These are phyloP conservation scores for Tardiomyces blankii DNA, from an alignment of 1,139 yeast genomes.

Conservation along the genomic window DNA sequence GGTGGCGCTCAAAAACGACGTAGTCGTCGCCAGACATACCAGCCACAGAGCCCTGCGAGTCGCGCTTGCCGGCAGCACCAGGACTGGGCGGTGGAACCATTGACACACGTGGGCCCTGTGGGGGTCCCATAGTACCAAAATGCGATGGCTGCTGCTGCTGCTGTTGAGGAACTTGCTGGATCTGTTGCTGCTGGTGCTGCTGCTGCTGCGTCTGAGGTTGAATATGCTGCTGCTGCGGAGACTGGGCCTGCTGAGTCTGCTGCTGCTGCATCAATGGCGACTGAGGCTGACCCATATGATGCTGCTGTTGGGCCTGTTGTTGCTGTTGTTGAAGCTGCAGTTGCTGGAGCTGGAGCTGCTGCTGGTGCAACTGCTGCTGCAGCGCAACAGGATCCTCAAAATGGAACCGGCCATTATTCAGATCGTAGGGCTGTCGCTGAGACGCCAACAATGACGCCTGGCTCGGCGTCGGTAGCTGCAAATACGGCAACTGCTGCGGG, in stretches of 20 bases:
- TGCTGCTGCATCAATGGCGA: conserved; percentile 6
- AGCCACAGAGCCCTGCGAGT: background rate
- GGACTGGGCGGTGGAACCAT: background rate
- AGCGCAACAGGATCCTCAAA: conserved; percentile 3
- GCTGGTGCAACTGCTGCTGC: conserved; percentile 10
- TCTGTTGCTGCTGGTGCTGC: conserved; percentile 9
- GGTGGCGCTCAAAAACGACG: conserved; percentile 77
- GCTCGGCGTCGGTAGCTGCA: conserved; percentile 18
- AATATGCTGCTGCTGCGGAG: conserved; percentile 7
- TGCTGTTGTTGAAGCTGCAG: conserved; percentile 7
- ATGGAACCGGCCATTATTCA: conserved; percentile 2
- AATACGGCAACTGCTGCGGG: conserved; percentile 10
- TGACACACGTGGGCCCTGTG: background rate
- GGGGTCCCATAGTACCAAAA: conserved; percentile 3
- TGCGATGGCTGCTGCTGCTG: conserved; percentile 7
- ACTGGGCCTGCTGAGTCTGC: conserved; percentile 8
- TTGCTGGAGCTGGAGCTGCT: conserved; percentile 7
- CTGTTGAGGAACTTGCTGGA: conserved; percentile 7
- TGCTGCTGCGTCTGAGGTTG: conserved; percentile 8
- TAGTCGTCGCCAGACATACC: conserved; percentile 25
- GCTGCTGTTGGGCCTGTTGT: conserved; percentile 10
- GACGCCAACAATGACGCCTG: conserved; percentile 15
- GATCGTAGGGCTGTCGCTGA: conserved; percentile 10
- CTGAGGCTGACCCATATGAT: conserved; percentile 9
- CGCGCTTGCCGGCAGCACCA: background rate